Evolutionary conservation across 768 basidiomycete genomes (phyloP).

Genomic region (Suillus spraguei): DNA sequence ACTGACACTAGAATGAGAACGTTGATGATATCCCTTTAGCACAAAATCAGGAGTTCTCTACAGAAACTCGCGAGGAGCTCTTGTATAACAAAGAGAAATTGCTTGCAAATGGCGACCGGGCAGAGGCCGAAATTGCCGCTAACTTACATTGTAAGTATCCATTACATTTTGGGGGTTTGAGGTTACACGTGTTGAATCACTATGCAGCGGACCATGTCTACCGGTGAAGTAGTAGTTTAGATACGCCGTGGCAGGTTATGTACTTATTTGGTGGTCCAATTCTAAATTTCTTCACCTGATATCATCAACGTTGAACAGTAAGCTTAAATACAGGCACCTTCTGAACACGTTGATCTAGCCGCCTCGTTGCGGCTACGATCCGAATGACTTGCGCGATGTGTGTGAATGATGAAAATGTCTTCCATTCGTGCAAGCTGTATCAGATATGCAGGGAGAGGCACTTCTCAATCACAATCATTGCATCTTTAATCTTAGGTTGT

Average conservation of each 20-base stretch:
- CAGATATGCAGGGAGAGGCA: background rate
- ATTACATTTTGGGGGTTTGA: slow-evolving; percentile 13
- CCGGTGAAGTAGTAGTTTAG: slow-evolving; percentile 48
- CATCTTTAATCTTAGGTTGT: slow-evolving; percentile 3
- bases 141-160: slow-evolving; percentile 72
- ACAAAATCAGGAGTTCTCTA: slow-evolving; percentile 97
- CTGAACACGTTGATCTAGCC: slow-evolving; percentile 6
- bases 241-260: slow-evolving; percentile 20
- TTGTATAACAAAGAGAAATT: slow-evolving; percentile 99
- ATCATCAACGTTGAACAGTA: slow-evolving; percentile 6
- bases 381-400: background rate
- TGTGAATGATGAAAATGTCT: slow-evolving; percentile 7
- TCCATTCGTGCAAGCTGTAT: slow-evolving; percentile 3
- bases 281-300: slow-evolving; percentile 3
- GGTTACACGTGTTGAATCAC: slow-evolving; percentile 26
- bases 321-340: background rate
- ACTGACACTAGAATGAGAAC: slow-evolving; percentile 11
- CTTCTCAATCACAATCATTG: slow-evolving; percentile 10
- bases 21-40: slow-evolving; percentile 47
- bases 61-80: slow-evolving; percentile 97
- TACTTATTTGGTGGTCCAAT: slow-evolving; percentile 22
- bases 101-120: slow-evolving; percentile 92
- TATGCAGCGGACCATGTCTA: slow-evolving; percentile 82
- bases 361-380: background rate
- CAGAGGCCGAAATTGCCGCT: slow-evolving; percentile 97